Conservation (phyloP, 163 green algal genomes). For the Coccomyxa subellipsoidea region DNA sequence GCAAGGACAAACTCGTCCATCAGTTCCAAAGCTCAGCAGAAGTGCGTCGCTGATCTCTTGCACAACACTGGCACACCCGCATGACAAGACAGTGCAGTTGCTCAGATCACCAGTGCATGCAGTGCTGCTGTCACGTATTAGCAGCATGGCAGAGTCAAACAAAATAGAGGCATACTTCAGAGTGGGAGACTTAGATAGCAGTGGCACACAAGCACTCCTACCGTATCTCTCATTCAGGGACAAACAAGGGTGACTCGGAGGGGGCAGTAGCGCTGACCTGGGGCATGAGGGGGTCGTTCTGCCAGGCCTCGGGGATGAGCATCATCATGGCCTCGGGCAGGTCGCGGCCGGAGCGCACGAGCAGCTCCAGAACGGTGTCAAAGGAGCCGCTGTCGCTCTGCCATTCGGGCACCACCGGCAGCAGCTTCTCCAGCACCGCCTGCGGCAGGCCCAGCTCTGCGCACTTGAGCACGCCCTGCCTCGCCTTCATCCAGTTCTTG, state of each 20-base stretch:
- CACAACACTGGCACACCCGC: no score
- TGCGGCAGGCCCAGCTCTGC: conserved; percentile 57
- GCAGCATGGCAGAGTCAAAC: no score
- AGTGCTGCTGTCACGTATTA: no score
- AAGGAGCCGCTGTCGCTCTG: conserved; percentile 87
- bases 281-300: conserved; percentile 79
- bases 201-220: no score
- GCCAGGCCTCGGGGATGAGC: conserved; percentile 95
- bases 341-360: conserved; percentile 51
- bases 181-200: no score
- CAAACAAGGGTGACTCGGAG: no score
- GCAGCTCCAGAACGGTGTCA: conserved; percentile 90
- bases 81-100: no score
- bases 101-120: no score
- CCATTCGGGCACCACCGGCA: conserved; percentile 77
- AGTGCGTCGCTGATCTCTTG: no score
- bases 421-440: conserved; percentile 40
- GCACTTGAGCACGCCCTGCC: conserved; percentile 86
- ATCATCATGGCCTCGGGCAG: conserved; percentile 91
- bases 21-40: no score
- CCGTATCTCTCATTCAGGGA: no score
- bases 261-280: conserved; percentile 32
- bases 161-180: no score
- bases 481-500: conserved; percentile 88
- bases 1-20: conserved; percentile 16